Conservation (phyloP, 2,329 filamentous ascomycete genomes). For the Pseudogymnoascus sp. region DNA sequence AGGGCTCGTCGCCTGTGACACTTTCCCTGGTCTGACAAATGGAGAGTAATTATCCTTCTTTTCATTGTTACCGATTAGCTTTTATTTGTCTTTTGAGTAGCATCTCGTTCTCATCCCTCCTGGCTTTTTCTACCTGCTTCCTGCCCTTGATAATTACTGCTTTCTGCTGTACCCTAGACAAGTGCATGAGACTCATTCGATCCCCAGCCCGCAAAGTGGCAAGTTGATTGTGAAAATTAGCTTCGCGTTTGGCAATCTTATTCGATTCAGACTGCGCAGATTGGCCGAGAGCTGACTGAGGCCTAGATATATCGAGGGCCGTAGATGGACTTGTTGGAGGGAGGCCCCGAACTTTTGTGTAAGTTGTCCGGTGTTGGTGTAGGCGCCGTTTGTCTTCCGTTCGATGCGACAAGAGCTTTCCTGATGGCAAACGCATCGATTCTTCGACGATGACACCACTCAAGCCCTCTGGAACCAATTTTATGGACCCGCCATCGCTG, state of each 20-base stretch:
- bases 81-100: neutral
- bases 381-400: conserved; percentile 2
- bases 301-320: neutral
- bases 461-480: neutral
- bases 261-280: conserved; percentile 6
- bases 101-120: neutral
- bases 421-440: conserved; percentile 2
- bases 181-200: conserved; percentile 6
- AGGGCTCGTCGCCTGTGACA: neutral
- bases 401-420: conserved; percentile 8
- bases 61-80: neutral
- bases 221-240: conserved; percentile 5
- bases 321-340: neutral
- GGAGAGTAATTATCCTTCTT: neutral
- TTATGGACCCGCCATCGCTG: neutral
- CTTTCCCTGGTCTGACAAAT: neutral
- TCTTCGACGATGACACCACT: neutral
- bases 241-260: conserved; percentile 1
- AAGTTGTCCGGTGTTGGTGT: neutral
- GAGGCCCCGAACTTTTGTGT: neutral
- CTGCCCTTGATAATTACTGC: neutral
- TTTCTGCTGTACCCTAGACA: neutral
- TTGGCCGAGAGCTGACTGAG: neutral
- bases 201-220: conserved; percentile 2
- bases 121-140: neutral